Percentiles rank a stretch among this genome's conserved stretches.
Conservation (phyloP, 1,139 yeast species). For the Meyerozyma carpophila region DNA sequence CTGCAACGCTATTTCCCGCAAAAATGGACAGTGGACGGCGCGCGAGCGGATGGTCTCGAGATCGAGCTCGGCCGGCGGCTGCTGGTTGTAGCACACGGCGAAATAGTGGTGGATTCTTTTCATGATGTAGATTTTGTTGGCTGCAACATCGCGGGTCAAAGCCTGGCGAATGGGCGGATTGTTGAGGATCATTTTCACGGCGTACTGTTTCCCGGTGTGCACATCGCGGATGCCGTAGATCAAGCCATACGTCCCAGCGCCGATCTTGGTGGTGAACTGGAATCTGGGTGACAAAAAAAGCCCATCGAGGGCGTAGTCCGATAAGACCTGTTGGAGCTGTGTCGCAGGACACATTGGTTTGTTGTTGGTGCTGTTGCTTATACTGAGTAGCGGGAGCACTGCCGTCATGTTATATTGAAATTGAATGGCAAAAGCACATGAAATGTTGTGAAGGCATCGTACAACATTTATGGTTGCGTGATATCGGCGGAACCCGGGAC, state of each 20-base stretch:
- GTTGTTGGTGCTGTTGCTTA: background rate
- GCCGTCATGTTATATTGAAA: background rate
- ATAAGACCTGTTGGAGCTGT: too few species aligned
- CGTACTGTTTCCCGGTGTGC: slow-evolving; percentile 46
- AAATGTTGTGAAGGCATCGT: background rate
- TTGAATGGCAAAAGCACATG: background rate
- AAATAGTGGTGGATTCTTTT: slow-evolving; percentile 26
- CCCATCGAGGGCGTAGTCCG: background rate
- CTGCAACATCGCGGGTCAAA: slow-evolving; percentile 19
- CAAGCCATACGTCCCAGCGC: slow-evolving; percentile 86
- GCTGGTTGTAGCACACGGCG: slow-evolving; percentile 11
- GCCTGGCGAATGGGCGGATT: slow-evolving; percentile 19
- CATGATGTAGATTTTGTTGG: slow-evolving; percentile 29
- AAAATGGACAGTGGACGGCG: slow-evolving; percentile 41
- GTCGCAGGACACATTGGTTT: background rate
- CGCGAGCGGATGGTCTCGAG: slow-evolving; percentile 38
- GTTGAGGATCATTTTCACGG: slow-evolving; percentile 71
- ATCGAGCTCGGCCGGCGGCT: slow-evolving; percentile 26
- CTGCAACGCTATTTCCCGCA: slow-evolving; percentile 71
- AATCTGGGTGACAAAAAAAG: slow-evolving; percentile 32
- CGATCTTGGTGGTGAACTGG: slow-evolving; percentile 54
- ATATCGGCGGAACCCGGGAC: background rate
- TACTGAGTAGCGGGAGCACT: background rate
- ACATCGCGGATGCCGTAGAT: slow-evolving; percentile 68
- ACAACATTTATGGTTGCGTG: background rate